These are phyloP conservation scores for Endocladia muricata DNA, from an alignment of 31 red algal genomes.

Conservation along the genomic window DNA sequence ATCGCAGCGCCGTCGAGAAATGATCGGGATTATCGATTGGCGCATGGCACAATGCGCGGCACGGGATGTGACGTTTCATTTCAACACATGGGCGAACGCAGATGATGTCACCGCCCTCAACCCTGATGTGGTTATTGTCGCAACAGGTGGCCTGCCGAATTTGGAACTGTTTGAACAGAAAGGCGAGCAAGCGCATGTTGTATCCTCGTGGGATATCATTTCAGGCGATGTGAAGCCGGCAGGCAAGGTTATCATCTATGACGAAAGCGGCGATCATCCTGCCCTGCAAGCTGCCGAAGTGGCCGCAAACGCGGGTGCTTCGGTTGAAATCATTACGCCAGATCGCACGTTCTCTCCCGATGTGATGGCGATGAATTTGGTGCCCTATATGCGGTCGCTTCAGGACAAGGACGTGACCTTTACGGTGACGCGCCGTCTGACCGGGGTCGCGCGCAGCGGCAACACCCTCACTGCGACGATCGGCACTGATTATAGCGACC, in stretches of 20 bases:
- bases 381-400: neutral
- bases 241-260: neutral
- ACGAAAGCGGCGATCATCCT: neutral
- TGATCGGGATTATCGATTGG: conserved; percentile 8
- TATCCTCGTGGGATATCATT: neutral
- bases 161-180: neutral
- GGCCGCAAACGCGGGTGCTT: neutral
- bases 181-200: neutral
- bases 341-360: neutral
- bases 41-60: neutral
- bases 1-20: neutral
- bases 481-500: neutral
- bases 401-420: neutral
- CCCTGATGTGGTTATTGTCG: conserved; percentile 2
- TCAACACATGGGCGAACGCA: neutral
- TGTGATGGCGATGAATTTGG: neutral
- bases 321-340: neutral
- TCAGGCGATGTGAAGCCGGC: neutral
- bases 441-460: neutral
- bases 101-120: neutral
- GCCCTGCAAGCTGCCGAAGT: neutral
- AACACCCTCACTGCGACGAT: neutral
- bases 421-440: neutral
- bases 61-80: neutral
- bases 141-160: neutral